Evolutionary conservation across 2,329 filamentous ascomycete genomes (phyloP), one percentile per base, ranked within the genome.

Genomic region (Cladosporium sp.): DNA sequence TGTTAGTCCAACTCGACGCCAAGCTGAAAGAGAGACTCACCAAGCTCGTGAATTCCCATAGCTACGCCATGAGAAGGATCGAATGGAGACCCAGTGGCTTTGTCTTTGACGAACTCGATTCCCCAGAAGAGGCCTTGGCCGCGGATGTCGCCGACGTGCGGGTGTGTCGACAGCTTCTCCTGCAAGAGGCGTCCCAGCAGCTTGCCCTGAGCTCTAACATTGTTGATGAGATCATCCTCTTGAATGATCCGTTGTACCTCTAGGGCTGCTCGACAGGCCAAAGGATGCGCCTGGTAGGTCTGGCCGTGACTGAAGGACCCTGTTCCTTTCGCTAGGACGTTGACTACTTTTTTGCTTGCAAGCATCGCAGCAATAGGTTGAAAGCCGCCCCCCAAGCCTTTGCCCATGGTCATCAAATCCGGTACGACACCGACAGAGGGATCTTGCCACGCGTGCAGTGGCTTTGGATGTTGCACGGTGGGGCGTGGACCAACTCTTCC

Each of bases 331-430:
- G 70, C 36, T 11, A 83, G 64, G 1, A 69, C 67, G 16, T 78
- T 65, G 15, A 78, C 69, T 3, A 86, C 71, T n/a, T 67, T 70
- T 1, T 68, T 59, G 16, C 74, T 74, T 1, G 81, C 71, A 1
- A 88, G 68, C 18, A 86, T 69, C 0, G 74, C 83, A 0, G 83
- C 80, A 7, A 86, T 72, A 0, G 82, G 76, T 35, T 74, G 73
- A 53, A 81, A 85, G 0, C 85, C 84, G 15, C 77, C 83, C 0
- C 78, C 82, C 0, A 88, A 70, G 0, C 79, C 81, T 62, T 88
- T 88, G 0, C 81, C 85, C 8, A 86, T 68, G 0, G 82, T 80
- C 62, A 84, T 77, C 4, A 88, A 74, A 58, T 88, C 84, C 0
- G 84, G 84, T 1, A 74, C 72, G 4, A 79, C 69, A 0, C 68